Percentiles rank a stretch among this genome's conserved stretches.
Conservation (phyloP, 257 asterid genomes). For the Catharanthus roseus region DNA sequence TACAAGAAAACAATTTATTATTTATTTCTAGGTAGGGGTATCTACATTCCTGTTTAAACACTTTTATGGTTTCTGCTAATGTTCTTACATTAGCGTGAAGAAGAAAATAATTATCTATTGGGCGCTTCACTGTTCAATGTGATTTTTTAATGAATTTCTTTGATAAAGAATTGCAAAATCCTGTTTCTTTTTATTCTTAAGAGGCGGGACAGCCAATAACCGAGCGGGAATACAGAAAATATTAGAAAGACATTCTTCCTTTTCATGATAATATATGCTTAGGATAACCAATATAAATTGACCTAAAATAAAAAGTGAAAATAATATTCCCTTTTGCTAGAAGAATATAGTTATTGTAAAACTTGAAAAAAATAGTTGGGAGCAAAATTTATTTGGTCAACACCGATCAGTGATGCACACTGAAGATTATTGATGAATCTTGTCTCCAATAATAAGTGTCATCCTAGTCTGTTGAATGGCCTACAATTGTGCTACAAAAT, state of each 20-base stretch:
- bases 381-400: neutral
- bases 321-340: neutral
- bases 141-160: neutral
- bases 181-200: neutral
- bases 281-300: neutral
- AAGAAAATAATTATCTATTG: too few relatives aligned
- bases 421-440: neutral
- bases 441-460: neutral
- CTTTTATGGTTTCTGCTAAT: too few relatives aligned
- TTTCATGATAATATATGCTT: neutral
- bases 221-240: too few relatives aligned
- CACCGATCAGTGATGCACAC: neutral
- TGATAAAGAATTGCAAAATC: neutral
- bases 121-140: too few relatives aligned
- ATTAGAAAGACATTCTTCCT: too few relatives aligned
- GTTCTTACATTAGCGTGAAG: neutral
- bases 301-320: neutral
- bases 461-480: neutral
- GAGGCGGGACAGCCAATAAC: too few relatives aligned
- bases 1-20: neutral
- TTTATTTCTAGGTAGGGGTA: neutral
- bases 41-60: neutral
- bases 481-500: neutral
- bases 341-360: neutral
- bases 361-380: neutral